Conservation (phyloP, 2,329 filamentous ascomycete genomes). For the Diaporthe batatas region DNA sequence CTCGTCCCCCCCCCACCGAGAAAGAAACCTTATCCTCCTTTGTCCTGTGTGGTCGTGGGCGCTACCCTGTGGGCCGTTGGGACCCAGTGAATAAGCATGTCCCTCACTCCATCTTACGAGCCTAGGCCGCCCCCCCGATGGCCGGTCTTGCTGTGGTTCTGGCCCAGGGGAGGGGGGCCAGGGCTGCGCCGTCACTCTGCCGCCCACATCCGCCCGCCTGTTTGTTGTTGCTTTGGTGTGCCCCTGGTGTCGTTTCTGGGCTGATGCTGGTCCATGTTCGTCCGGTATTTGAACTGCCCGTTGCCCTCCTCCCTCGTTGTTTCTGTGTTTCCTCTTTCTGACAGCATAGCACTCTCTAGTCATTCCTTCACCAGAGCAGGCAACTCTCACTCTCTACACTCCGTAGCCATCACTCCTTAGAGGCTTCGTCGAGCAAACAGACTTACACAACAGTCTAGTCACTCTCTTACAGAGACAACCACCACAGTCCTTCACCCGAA, state of each 20-base stretch:
- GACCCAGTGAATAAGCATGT: conserved; percentile 37
- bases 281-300: conserved; percentile 30
- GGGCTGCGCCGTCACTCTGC: neutral
- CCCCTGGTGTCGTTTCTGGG: neutral
- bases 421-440: conserved; percentile 29
- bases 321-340: conserved; percentile 4
- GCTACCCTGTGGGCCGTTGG: conserved; percentile 27
- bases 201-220: neutral
- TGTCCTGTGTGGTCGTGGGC: conserved; percentile 10
- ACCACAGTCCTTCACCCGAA: conserved; percentile 12
- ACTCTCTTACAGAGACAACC: conserved; percentile 18
- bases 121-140: conserved; percentile 22
- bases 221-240: conserved; percentile 9
- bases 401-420: conserved; percentile 33
- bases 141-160: conserved; percentile 20
- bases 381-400: conserved; percentile 31
- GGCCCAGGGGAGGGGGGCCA: conserved; percentile 19
- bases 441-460: conserved; percentile 15
- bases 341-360: conserved; percentile 26
- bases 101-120: conserved; percentile 26
- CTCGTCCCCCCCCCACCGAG: neutral
- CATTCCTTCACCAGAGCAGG: conserved; percentile 35
- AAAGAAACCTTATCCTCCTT: conserved; percentile 35
- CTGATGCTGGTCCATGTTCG: conserved; percentile 18
- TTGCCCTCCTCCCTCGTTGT: conserved; percentile 14